Conservation (phyloP, 129 eudicot species). For the Daucus carota region DH1_v3.0 NC_030387.2:36012501-36013000, state of each 20-base stretch:
- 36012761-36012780: constrained; percentile 23
- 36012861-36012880: constrained; percentile 26
- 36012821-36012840: constrained; percentile 25
- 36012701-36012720: constrained; percentile 29
- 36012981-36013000: constrained; percentile 48
- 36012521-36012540: constrained; percentile 22
- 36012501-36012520: constrained; percentile 26
- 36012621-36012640: constrained; percentile 21
- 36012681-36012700: constrained; percentile 17
- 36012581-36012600: constrained; percentile 14
- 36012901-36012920: constrained; percentile 44
- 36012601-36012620: constrained; percentile 27
- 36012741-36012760: constrained; percentile 23
- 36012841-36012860: constrained; percentile 25
- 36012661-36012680: constrained; percentile 26
- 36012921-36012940: constrained; percentile 28
- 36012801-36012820: constrained; percentile 36
- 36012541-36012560: constrained; percentile 21
- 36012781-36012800: constrained; percentile 24
- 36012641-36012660: constrained; percentile 32
- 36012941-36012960: constrained; percentile 6
- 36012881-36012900: constrained; percentile 39
- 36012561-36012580: constrained; percentile 23
- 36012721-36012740: constrained; percentile 33
- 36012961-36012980: constrained; percentile 37